Evolutionary conservation across 2,329 filamentous ascomycete species (phyloP).

Genomic region (Arthrobotrys sinensis): DNA sequence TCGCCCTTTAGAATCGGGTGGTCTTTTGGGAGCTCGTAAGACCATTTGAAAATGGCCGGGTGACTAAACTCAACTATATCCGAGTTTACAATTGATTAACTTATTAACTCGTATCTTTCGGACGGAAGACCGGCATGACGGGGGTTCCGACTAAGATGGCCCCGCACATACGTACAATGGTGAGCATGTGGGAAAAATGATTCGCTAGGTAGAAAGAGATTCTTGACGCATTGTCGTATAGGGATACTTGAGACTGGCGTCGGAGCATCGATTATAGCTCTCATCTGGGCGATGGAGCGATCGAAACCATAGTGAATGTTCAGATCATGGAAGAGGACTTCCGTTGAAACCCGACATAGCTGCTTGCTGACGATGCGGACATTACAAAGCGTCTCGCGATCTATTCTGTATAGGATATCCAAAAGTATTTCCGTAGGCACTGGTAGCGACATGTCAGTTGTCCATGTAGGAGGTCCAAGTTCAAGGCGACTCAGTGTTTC

Average conservation of each 20-base stretch:
- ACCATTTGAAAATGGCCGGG: not conserved
- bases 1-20: not conserved
- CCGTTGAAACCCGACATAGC: not conserved
- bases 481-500: no score
- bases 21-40: not conserved
- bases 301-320: not conserved
- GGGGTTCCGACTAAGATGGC: not conserved
- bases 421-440: not conserved
- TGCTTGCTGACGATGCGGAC: not conserved
- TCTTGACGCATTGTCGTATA: not conserved
- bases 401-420: not conserved
- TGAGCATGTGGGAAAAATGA: slow-evolving; percentile 12
- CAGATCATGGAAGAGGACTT: no score
- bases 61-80: not conserved
- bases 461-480: no score
- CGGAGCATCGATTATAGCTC: slow-evolving; percentile 6
- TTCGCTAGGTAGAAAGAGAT: slow-evolving; percentile 22
- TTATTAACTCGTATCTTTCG: no score
- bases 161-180: not conserved
- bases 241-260: not conserved
- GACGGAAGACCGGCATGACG: not conserved
- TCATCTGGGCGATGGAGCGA: slow-evolving; percentile 6
- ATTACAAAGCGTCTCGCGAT: not conserved
- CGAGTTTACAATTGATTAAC: no score
- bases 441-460: not conserved